phyloP scores from a whole-genome alignment of 441 rosid genomes.

The Corymbia citriodora region DNA sequence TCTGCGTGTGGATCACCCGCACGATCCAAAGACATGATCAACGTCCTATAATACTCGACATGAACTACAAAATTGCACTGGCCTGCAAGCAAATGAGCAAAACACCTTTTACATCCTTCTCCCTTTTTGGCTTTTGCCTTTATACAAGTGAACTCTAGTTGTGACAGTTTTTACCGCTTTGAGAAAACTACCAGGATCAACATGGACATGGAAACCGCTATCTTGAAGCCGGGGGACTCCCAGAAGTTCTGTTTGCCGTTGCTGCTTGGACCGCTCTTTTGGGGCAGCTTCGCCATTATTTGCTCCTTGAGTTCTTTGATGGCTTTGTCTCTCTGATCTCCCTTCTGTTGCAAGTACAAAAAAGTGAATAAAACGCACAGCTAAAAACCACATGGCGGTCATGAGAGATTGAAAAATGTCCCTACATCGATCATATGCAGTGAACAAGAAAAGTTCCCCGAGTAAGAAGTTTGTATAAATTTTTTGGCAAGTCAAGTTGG shows the following conservation, averaged over 20 bases:
- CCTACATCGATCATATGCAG: not conserved
- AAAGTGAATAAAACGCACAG: not conserved
- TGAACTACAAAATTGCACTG: not conserved
- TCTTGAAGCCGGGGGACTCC: conserved; percentile 82
- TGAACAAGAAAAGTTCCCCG: not conserved
- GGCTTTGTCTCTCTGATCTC: conserved; percentile 79
- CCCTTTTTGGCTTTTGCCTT: not conserved
- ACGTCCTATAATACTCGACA: not conserved
- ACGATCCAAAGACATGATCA: not conserved
- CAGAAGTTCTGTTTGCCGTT: conserved; percentile 63
- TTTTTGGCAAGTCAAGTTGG: not conserved
- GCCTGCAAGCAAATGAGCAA: not conserved
- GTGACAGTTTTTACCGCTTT: conserved; percentile 35
- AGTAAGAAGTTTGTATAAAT: not conserved
- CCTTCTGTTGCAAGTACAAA: conserved; percentile 45
- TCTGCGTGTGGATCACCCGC: not conserved
- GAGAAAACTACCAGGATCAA: conserved; percentile 70
- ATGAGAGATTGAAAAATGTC: not conserved
- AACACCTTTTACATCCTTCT: not conserved
- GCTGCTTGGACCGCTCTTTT: conserved; percentile 10
- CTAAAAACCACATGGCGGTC: not conserved
- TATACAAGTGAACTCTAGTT: not conserved
- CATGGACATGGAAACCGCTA: conserved; percentile 87
- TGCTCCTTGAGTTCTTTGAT: conserved; percentile 67
- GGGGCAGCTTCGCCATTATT: conserved; percentile 42